Conservation (phyloP, 2,329 filamentous ascomycete genomes). For the Coniosporium tulheliwenetii region DNA sequence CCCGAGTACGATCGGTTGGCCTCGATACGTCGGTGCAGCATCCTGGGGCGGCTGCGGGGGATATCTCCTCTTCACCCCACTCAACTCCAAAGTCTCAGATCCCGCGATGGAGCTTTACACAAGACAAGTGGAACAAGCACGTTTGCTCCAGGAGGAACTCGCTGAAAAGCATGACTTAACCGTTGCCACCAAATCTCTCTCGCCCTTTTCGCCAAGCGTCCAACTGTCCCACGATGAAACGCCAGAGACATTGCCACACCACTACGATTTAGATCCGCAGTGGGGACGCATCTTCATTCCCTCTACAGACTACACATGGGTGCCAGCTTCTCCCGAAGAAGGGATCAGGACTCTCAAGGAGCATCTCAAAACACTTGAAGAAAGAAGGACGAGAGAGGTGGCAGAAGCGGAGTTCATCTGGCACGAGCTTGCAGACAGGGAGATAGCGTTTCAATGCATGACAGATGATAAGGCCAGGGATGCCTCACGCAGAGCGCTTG, state of each 20-base stretch:
- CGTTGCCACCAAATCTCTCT: too few species aligned
- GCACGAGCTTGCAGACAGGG: constrained; percentile 6
- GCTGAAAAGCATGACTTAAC: too few species aligned
- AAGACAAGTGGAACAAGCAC: too few species aligned
- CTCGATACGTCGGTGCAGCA: not conserved
- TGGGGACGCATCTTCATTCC: constrained; percentile 5
- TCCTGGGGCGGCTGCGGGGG: not conserved
- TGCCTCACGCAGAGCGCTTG: constrained; percentile 1
- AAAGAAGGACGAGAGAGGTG: constrained; percentile 1
- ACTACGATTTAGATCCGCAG: too few species aligned
- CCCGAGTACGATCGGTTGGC: not conserved
- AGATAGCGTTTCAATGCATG: constrained; percentile 4
- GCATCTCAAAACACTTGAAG: constrained; percentile 3
- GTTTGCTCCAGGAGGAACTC: too few species aligned
- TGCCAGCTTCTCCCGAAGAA: not conserved
- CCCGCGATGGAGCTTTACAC: too few species aligned
- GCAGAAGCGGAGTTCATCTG: constrained; percentile 7
- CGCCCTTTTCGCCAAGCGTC: too few species aligned
- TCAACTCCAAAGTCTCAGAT: too few species aligned
- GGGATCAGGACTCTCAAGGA: constrained; percentile 3
- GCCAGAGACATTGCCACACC: too few species aligned
- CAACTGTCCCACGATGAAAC: too few species aligned
- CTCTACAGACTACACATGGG: constrained; percentile 5
- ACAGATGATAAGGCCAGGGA: constrained; percentile 1
- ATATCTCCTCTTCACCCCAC: not conserved